Conservation (phyloP, 257 asterid species). For the Verbascum thapsus region DNA sequence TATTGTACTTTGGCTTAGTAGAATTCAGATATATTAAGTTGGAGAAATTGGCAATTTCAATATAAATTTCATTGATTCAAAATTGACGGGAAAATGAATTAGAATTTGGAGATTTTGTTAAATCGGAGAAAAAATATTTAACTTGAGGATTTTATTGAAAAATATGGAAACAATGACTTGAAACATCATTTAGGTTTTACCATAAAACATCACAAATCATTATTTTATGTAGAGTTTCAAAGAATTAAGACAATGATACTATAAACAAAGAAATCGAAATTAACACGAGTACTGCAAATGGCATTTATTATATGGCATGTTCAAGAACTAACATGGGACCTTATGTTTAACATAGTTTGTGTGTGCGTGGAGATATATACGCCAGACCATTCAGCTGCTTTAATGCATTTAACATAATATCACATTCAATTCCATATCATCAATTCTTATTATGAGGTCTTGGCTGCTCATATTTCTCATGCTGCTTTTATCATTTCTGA, state of each 20-base stretch:
- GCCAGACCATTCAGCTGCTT: conserved; percentile 24
- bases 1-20: too few relatives aligned
- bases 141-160: too few relatives aligned
- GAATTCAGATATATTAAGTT: too few relatives aligned
- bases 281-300: background rate
- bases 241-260: conserved; percentile 10
- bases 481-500: conserved; percentile 43
- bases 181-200: conserved; percentile 28
- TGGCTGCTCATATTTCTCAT: conserved; percentile 42
- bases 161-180: too few relatives aligned
- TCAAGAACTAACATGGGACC: conserved; percentile 40
- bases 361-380: conserved; percentile 31
- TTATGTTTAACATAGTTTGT: conserved; percentile 21
- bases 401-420: too few relatives aligned
- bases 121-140: too few relatives aligned
- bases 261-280: background rate
- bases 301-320: conserved; percentile 31
- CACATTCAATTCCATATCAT: conserved; percentile 14
- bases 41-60: too few relatives aligned
- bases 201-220: too few relatives aligned
- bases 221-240: conserved; percentile 27
- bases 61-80: too few relatives aligned
- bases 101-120: too few relatives aligned
- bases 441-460: conserved; percentile 45
- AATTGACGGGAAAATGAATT: too few relatives aligned